These are phyloP conservation scores for Xylariaceae sp. DNA, from an alignment of 2,329 filamentous ascomycete genomes.

Conservation along the genomic window DNA sequence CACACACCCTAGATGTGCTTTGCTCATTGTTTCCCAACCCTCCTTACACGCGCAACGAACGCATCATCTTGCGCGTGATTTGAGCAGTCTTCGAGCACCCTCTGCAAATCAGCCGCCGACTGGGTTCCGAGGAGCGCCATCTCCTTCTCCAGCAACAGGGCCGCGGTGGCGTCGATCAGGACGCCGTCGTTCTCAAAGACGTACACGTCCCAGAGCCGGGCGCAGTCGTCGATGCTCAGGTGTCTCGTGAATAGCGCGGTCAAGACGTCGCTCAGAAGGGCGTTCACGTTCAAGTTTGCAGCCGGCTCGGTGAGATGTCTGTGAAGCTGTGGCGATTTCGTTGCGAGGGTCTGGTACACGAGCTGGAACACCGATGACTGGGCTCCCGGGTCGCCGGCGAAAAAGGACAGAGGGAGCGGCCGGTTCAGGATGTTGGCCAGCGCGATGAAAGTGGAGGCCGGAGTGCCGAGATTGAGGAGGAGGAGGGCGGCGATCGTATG, in stretches of 20 bases:
- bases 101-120: slow-evolving; percentile 38
- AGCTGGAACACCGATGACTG: slow-evolving; percentile 65
- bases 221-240: slow-evolving; percentile 63
- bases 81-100: slow-evolving; percentile 31
- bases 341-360: slow-evolving; percentile 59
- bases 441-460: slow-evolving; percentile 14
- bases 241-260: slow-evolving; percentile 58
- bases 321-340: slow-evolving; percentile 60
- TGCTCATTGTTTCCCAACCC: slow-evolving; percentile 19
- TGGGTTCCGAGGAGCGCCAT: slow-evolving; percentile 45
- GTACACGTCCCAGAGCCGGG: slow-evolving; percentile 74
- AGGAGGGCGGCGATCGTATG: slow-evolving; percentile 62
- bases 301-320: slow-evolving; percentile 54
- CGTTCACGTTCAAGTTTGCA: slow-evolving; percentile 42
- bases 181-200: slow-evolving; percentile 75
- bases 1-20: background rate
- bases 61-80: slow-evolving; percentile 24
- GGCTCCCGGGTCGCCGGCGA: slow-evolving; percentile 62
- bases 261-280: slow-evolving; percentile 57
- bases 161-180: slow-evolving; percentile 65
- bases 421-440: slow-evolving; percentile 55
- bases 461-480: slow-evolving; percentile 15
- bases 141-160: slow-evolving; percentile 52
- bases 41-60: slow-evolving; percentile 26
- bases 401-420: slow-evolving; percentile 55